Evolutionary conservation across 371 early-diverging fungal genomes (phyloP).

Genomic region (Zychaea mexicana): DNA sequence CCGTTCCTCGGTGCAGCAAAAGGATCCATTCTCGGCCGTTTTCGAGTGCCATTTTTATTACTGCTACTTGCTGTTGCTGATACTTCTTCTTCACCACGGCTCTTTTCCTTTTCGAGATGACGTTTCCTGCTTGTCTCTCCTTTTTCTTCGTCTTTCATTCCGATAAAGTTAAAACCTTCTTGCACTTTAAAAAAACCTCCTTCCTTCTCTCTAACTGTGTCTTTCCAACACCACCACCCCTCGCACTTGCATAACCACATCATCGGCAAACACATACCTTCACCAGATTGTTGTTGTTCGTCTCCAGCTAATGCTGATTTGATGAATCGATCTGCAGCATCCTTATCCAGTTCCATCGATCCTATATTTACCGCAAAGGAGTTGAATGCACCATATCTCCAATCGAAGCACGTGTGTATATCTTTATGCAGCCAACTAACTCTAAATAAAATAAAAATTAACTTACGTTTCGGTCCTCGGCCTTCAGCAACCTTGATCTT

Average conservation of each 20-base stretch:
- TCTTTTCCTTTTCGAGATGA: neutral
- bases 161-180: neutral
- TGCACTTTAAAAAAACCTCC: neutral
- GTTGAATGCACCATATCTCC: neutral
- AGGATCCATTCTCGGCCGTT: conserved; percentile 8
- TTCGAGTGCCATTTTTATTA: neutral
- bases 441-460: no score
- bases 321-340: conserved; percentile 59
- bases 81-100: neutral
- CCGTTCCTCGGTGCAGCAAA: conserved; percentile 2
- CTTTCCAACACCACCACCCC: no score
- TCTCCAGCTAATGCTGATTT: conserved; percentile 40
- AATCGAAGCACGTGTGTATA: no score
- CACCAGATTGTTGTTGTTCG: neutral
- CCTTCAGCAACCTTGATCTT: conserved; percentile 49
- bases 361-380: conserved; percentile 19
- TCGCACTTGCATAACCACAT: no score
- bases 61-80: neutral
- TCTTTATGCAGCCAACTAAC: no score
- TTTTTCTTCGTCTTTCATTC: neutral
- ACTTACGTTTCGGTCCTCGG: conserved; percentile 39
- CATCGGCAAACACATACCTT: no score
- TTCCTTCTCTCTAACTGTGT: conserved; percentile 5
- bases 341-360: conserved; percentile 52
- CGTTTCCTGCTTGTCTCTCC: neutral